Percentiles rank a stretch among this genome's conserved stretches.
phyloP scores from a whole-genome alignment of 768 basidiomycete genomes.

The Leccinum incarnatum region DNA sequence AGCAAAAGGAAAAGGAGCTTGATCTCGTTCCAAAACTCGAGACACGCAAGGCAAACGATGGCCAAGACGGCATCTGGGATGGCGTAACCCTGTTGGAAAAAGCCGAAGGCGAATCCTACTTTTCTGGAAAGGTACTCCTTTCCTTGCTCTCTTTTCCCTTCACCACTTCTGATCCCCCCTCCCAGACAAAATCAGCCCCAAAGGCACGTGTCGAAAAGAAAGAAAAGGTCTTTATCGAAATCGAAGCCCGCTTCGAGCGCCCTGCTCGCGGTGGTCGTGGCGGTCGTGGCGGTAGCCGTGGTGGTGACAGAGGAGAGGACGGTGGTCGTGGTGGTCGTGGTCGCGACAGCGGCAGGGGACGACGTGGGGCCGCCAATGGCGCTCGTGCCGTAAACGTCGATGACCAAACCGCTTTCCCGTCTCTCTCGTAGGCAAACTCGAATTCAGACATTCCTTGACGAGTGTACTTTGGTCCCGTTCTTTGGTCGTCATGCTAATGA shows the following conservation, averaged over 20 bases:
- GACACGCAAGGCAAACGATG: slow-evolving; percentile 74
- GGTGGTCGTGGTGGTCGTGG: slow-evolving; percentile 45
- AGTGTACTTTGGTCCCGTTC: slow-evolving; percentile 3
- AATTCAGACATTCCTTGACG: slow-evolving; percentile 6
- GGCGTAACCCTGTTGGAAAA: slow-evolving; percentile 65
- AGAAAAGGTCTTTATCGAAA: slow-evolving; percentile 89
- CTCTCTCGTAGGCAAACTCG: slow-evolving; percentile 52
- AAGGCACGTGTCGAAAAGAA: slow-evolving; percentile 78
- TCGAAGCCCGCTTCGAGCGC: slow-evolving; percentile 86
- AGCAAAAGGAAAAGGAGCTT: slow-evolving; percentile 63
- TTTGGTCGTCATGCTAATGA: slow-evolving; percentile 10
- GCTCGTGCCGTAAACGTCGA: slow-evolving; percentile 61
- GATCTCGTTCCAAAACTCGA: slow-evolving; percentile 75
- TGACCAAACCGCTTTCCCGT: slow-evolving; percentile 88
- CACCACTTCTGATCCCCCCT: slow-evolving; percentile 1
- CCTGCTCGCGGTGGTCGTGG: slow-evolving; percentile 67
- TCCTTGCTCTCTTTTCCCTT: background rate
- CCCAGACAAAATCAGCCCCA: slow-evolving; percentile 59
- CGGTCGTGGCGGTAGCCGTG: slow-evolving; percentile 27
- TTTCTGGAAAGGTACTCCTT: slow-evolving; percentile 78
- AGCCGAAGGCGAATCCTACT: slow-evolving; percentile 72
- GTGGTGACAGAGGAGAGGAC: slow-evolving; percentile 47
- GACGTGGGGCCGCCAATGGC: slow-evolving; percentile 43
- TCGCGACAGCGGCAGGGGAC: slow-evolving; percentile 36
- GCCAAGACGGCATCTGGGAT: slow-evolving; percentile 68